Base-by-base conservation (phyloP, 768 basidiomycete genomes). In the Lentinula sp. region DNA sequence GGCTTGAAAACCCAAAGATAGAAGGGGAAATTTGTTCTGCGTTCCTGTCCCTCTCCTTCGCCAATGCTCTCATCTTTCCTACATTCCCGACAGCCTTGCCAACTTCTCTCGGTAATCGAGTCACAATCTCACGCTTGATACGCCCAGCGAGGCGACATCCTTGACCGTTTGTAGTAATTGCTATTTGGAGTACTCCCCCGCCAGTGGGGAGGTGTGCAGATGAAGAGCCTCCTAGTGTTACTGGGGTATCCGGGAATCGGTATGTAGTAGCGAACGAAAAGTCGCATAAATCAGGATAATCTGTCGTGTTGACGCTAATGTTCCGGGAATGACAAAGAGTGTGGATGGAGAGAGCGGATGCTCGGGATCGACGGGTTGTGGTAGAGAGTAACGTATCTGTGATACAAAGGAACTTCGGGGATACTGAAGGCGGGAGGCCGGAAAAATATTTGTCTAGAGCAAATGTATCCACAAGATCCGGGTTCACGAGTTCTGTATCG, bases 211-310 rank as follows among this genome's bases (percentile, higher is more conserved):
- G 8, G 16, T 39, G 51, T 16, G 42, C 15, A 28, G 3, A 32
- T 5, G 20, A 42, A 45, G 23, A 15, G 54, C 63, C 43, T 52
- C 59, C 51, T 45, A 65, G 59, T 58, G 61, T 65, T 61, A 58
- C 42, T 28, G 66, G 20, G 45, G 65, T 50, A 41, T 32, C 23
- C 62, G 65, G 16, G 67, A 97, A 94, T 3, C 95, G 88, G 65
- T 98, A 92, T 0, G 89, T 84, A 0, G 95, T 84, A 0, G 90
- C 81, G 74, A 96, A 94, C 0, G 90, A 87, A 69, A 92, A 98
- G 70, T 97, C 94, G 71, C 92, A 95, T 43, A 95, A 79, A 13
- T 84, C 79, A 1, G 92, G 90, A 68, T 89, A 84, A 71, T 98
- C 96, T 1, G 94, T 85, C n/a, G 89, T 82, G 68, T 95, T 98